Evolutionary conservation across 305 asterid species (phyloP).

Genomic region (Caryopteris hybrid): DNA sequence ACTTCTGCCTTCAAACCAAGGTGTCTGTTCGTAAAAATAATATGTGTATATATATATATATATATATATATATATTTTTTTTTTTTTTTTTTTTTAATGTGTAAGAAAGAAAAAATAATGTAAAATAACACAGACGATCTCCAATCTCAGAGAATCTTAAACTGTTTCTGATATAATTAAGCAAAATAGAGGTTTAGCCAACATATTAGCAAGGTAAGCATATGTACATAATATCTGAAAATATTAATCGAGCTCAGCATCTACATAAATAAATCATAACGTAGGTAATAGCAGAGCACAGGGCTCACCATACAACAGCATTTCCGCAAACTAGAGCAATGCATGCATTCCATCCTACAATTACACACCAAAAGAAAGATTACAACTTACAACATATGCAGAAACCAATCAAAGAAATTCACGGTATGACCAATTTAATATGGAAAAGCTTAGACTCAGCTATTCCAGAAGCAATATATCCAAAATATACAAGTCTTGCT

Average conservation of each 20-base stretch:
- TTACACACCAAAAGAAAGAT: conserved; percentile 12
- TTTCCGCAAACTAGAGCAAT: conserved; percentile 98
- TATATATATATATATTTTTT: no score
- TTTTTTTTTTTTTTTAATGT: no score
- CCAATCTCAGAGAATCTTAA: not conserved
- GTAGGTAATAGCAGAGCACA: not conserved
- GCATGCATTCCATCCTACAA: conserved; percentile 98
- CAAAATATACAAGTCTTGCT: not conserved
- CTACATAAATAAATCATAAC: not conserved
- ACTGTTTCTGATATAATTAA: not conserved
- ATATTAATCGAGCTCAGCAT: not conserved
- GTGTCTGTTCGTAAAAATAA: not conserved
- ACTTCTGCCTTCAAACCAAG: not conserved
- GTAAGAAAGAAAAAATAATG: no score
- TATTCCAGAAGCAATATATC: not conserved
- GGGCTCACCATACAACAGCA: conserved; percentile 82
- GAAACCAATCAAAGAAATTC: conserved; percentile 2
- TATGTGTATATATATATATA: no score
- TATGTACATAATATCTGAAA: not conserved
- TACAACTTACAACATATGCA: not conserved
- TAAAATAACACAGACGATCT: no score
- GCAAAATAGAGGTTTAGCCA: not conserved
- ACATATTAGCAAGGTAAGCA: not conserved
- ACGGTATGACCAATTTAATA: not conserved
- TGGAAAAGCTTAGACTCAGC: not conserved